These are phyloP conservation scores for Daedalea quercina DNA, from an alignment of 768 basidiomycete species.

Conservation along the genomic window DNA sequence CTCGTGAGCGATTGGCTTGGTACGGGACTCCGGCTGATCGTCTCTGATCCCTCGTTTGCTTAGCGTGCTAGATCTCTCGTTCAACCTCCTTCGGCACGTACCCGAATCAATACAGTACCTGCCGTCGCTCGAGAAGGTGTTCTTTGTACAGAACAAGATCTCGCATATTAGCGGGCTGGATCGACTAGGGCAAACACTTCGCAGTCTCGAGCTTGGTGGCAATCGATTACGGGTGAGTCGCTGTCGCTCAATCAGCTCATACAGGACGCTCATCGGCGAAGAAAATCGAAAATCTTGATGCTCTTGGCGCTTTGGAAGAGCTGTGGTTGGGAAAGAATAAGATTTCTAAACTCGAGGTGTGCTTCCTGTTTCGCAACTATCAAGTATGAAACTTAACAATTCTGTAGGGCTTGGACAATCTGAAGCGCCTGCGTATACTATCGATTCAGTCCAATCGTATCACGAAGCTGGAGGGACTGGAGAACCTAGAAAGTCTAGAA, in stretches of 20 bases:
- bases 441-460: constrained; percentile 94
- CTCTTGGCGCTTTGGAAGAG: constrained; percentile 78
- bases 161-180: constrained; percentile 66
- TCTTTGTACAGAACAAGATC: constrained; percentile 97
- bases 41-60: neutral
- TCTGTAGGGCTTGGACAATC: constrained; percentile 56
- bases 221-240: constrained; percentile 82
- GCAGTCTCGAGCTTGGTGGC: constrained; percentile 88
- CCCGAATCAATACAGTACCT: constrained; percentile 56
- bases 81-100: constrained; percentile 77
- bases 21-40: neutral
- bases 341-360: constrained; percentile 79
- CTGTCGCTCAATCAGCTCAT: too few relatives aligned
- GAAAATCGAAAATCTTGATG: constrained; percentile 85
- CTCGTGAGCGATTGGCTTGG: constrained; percentile 35
- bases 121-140: constrained; percentile 64
- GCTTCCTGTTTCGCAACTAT: neutral
- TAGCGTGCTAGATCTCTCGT: constrained; percentile 88
- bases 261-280: constrained; percentile 24
- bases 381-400: neutral
- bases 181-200: constrained; percentile 45
- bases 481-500: constrained; percentile 65
- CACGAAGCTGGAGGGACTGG: constrained; percentile 78
- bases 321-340: constrained; percentile 99
- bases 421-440: constrained; percentile 75